Conservation (phyloP, 305 asterid genomes). For the Fraxinus velutina region DNA sequence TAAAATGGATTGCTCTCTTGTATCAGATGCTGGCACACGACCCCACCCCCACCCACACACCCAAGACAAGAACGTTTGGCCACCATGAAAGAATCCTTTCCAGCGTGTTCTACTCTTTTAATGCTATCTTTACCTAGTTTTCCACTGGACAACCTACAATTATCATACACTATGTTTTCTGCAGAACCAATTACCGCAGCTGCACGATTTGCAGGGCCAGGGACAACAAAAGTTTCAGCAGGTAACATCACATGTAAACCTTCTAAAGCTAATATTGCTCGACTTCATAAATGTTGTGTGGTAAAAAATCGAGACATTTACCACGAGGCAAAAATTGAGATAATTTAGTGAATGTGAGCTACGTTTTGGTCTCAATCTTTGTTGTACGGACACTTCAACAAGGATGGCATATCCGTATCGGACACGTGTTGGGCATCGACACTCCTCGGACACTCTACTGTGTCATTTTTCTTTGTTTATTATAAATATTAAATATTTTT, state of each 20-base stretch:
- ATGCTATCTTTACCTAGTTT: neutral
- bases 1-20: neutral
- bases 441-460: neutral
- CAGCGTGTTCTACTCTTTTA: neutral
- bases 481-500: too few species aligned
- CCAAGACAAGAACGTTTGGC: neutral
- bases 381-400: neutral
- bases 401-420: neutral
- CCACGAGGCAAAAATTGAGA: constrained; percentile 3
- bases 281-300: constrained; percentile 9
- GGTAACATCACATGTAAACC: constrained; percentile 35
- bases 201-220: constrained; percentile 69
- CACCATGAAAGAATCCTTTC: neutral
- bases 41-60: neutral
- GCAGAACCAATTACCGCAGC: constrained; percentile 71
- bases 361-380: neutral
- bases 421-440: neutral
- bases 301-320: constrained; percentile 12
- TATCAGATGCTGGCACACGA: neutral
- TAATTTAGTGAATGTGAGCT: constrained; percentile 6
- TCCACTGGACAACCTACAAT: constrained; percentile 15
- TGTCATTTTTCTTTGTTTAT: neutral
- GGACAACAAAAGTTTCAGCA: constrained; percentile 69
- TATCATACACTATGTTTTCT: constrained; percentile 17
- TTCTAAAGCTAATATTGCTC: constrained; percentile 5